These are phyloP conservation scores for Rhododendron molle DNA, from an alignment of 148 eudicot genomes.

Conservation along the genomic window DNA sequence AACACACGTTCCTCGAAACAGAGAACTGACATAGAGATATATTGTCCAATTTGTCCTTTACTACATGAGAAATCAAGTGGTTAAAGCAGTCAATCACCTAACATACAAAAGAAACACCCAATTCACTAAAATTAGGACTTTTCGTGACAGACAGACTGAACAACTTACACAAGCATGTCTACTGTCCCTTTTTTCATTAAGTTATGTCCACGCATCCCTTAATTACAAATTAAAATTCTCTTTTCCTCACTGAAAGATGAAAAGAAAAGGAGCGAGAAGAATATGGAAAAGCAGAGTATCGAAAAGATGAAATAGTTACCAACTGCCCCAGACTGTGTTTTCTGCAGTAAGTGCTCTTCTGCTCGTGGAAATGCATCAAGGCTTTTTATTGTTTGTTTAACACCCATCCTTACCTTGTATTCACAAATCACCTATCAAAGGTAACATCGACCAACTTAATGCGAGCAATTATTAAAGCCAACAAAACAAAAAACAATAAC, in stretches of 20 bases:
- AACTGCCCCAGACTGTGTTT: conserved; percentile 87
- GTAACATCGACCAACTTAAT: not conserved
- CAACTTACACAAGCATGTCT: not conserved
- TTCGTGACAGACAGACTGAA: not conserved
- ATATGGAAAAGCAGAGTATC: not conserved
- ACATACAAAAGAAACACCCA: not conserved
- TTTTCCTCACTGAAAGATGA: not conserved
- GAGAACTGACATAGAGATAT: not conserved
- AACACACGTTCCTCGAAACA: not conserved
- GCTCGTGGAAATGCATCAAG: conserved; percentile 96
- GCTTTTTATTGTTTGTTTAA: conserved; percentile 71
- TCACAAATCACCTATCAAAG: conserved; percentile 8
- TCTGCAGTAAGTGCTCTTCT: conserved; percentile 91
- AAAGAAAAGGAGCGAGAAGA: not conserved
- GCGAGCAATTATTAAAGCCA: not conserved
- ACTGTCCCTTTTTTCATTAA: not conserved
- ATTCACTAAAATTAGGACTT: not conserved
- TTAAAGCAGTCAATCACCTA: not conserved
- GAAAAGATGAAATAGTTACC: conserved; percentile 33
- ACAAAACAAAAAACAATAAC: not conserved
- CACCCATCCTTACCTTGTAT: conserved; percentile 47
- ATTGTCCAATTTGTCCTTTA: not conserved
- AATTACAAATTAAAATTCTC: not conserved
- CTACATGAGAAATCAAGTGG: not conserved
- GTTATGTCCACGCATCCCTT: conserved; percentile 2